Conservation (phyloP, 805 yeast species). For the Grigorovia humatica region DNA sequence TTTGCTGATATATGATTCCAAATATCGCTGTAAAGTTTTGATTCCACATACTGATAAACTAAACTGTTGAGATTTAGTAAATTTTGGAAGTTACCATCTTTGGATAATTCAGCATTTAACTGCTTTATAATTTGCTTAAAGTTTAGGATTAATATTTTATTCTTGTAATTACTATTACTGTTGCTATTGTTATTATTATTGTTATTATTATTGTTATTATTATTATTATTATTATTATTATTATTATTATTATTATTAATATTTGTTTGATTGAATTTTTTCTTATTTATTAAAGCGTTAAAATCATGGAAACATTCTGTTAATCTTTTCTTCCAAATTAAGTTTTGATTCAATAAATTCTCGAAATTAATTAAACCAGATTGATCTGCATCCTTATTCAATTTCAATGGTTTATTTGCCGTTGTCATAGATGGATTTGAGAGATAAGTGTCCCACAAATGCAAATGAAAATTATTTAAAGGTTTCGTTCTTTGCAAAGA, state of each 20-base stretch:
- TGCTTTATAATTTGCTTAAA: slow-evolving; percentile 1
- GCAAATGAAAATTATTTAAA: background rate
- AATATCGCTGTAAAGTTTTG: slow-evolving; percentile 51
- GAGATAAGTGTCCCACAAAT: background rate
- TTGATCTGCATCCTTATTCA: background rate
- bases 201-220: background rate
- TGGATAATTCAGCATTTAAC: slow-evolving; percentile 4
- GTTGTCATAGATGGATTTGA: background rate
- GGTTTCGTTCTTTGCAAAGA: background rate
- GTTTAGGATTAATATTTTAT: background rate
- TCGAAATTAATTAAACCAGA: slow-evolving; percentile 6
- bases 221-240: no score
- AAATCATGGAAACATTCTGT: background rate
- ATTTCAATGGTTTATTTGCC: background rate
- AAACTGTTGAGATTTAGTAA: slow-evolving; percentile 35
- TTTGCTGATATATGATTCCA: slow-evolving; percentile 39
- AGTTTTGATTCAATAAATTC: slow-evolving; percentile 8
- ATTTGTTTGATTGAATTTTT: background rate
- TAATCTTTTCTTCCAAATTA: slow-evolving; percentile 3
- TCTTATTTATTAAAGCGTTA: background rate
- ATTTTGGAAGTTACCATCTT: slow-evolving; percentile 10
- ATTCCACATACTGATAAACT: slow-evolving; percentile 63
- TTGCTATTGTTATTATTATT: background rate
- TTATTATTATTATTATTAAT: background rate
- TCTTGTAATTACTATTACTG: background rate